These are phyloP conservation scores for Cladophialophora bantiana DNA, from an alignment of 2,329 filamentous ascomycete genomes.

Conservation along the genomic window DNA sequence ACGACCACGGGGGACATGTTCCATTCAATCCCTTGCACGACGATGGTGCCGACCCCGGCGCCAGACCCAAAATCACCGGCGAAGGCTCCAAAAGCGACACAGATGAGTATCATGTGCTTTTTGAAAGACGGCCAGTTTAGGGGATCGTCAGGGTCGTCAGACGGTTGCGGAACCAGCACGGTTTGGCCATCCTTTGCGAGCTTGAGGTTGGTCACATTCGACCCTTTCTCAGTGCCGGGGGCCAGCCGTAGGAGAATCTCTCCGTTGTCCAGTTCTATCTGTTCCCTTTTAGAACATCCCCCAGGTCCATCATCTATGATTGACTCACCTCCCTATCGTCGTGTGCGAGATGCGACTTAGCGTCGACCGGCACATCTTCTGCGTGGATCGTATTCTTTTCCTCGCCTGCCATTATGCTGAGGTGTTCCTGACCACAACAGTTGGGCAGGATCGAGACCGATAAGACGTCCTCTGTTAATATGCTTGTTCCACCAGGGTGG, in stretches of 20 bases:
- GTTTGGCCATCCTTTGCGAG: constrained; percentile 36
- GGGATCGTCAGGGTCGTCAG: constrained; percentile 37
- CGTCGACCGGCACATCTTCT: background rate
- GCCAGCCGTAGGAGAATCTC: constrained; percentile 7
- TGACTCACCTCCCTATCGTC: background rate
- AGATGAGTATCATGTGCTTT: constrained; percentile 47
- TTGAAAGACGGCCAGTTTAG: constrained; percentile 33
- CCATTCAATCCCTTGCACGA: constrained; percentile 49
- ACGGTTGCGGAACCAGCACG: constrained; percentile 49
- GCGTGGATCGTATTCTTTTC: constrained; percentile 1
- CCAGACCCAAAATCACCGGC: constrained; percentile 51
- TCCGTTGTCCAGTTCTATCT: constrained; percentile 14
- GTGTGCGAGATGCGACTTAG: background rate
- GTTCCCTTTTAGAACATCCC: background rate
- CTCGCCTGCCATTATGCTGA: background rate
- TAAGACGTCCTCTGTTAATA: background rate
- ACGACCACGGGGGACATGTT: constrained; percentile 46
- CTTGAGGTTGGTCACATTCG: constrained; percentile 13
- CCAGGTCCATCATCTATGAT: background rate
- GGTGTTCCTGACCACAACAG: background rate
- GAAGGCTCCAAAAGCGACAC: constrained; percentile 48
- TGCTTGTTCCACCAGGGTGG: background rate
- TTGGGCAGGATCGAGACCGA: background rate
- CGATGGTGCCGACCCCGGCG: constrained; percentile 46
- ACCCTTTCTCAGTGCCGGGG: constrained; percentile 1